phyloP scores from a whole-genome alignment of 1,284 basidiomycete genomes.

The Pseudozyma thailandica region DNA sequence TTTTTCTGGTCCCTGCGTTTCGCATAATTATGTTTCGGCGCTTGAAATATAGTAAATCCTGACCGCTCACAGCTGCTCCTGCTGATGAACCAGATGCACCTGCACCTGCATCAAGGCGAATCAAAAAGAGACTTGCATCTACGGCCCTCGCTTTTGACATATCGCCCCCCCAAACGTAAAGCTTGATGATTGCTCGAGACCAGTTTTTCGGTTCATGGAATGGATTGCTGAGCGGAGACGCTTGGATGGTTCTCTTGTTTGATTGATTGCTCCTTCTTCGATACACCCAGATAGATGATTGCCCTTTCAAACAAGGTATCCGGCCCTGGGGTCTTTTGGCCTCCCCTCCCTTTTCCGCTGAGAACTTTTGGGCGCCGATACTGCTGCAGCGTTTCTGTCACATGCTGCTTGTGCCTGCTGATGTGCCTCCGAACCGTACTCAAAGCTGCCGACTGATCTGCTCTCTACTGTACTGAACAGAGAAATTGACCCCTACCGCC shows the following conservation, averaged over 20 bases:
- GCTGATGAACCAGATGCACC: too few species aligned
- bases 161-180: background rate
- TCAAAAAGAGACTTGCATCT: background rate
- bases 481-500: background rate
- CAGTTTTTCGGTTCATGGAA: background rate
- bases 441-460: too few species aligned
- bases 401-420: too few species aligned
- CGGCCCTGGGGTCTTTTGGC: constrained; percentile 9
- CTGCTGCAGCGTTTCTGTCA: too few species aligned
- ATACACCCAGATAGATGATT: constrained; percentile 16
- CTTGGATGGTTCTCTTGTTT: background rate
- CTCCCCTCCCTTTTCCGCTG: too few species aligned
- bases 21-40: constrained; percentile 28
- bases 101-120: constrained; percentile 2
- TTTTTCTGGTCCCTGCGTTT: constrained; percentile 16
- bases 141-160: background rate
- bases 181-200: background rate
- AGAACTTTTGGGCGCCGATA: too few species aligned
- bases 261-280: constrained; percentile 13
- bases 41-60: constrained; percentile 14
- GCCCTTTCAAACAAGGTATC: too few species aligned
- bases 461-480: background rate
- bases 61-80: too few species aligned
- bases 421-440: too few species aligned
- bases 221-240: background rate